Percentiles rank a stretch among this genome's conserved stretches.
These are phyloP conservation scores for Neonectria hederae DNA, from an alignment of 2,329 filamentous ascomycete genomes.

Conservation along the genomic window DNA sequence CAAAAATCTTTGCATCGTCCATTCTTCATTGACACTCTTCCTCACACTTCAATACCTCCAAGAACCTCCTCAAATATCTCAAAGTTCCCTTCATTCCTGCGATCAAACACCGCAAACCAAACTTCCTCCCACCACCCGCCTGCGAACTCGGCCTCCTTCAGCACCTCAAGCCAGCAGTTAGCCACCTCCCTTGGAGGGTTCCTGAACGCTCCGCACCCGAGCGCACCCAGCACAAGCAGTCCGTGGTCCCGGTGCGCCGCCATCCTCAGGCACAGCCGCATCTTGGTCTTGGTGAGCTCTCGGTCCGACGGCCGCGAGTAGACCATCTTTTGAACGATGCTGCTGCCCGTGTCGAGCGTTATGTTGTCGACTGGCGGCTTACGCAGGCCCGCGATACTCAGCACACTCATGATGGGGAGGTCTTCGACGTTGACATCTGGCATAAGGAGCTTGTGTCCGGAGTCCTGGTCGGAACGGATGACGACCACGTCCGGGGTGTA, in stretches of 20 bases:
- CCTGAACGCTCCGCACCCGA: constrained; percentile 74
- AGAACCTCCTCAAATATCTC: constrained; percentile 58
- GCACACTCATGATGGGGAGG: constrained; percentile 64
- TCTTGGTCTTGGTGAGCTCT: constrained; percentile 69
- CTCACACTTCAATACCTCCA: constrained; percentile 47
- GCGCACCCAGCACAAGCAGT: constrained; percentile 71
- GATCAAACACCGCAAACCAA: constrained; percentile 70
- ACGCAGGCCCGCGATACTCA: constrained; percentile 68
- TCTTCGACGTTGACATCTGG: constrained; percentile 43
- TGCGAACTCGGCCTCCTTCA: constrained; percentile 68
- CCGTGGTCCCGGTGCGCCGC: constrained; percentile 66
- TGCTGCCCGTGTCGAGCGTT: constrained; percentile 26
- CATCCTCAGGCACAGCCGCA: constrained; percentile 68
- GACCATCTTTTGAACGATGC: constrained; percentile 42
- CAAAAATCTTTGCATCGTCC: neutral
- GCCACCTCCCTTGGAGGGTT: constrained; percentile 73
- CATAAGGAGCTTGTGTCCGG: constrained; percentile 57
- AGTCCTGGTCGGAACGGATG: constrained; percentile 60
- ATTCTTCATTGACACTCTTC: neutral
- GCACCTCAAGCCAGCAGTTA: constrained; percentile 68
- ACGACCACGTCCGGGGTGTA: constrained; percentile 70
- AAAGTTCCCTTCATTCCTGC: constrained; percentile 58
- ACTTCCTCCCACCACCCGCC: constrained; percentile 72
- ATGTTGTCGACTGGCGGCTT: constrained; percentile 47
- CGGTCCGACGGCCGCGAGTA: constrained; percentile 57